Percentiles rank a stretch among this genome's conserved stretches.
Conservation (phyloP, 306 rosid genomes). For the Cyclanthera cordifolia region DNA sequence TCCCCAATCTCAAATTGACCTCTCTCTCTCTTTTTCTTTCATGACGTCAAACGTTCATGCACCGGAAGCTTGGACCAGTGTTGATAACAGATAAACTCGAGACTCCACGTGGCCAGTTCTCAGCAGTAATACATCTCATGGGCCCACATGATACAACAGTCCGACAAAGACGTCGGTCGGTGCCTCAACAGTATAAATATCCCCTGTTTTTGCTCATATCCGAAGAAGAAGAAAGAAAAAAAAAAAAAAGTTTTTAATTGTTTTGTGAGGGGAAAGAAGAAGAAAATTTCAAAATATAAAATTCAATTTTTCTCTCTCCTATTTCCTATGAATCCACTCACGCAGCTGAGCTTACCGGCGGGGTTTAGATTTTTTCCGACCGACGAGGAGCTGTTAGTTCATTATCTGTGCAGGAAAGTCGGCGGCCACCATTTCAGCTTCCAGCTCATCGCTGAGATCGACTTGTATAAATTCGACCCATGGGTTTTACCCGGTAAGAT, state of each 20-base stretch:
- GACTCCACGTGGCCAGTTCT: not conserved
- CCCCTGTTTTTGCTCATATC: not conserved
- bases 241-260: not conserved
- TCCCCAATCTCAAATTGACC: slow-evolving; percentile 3
- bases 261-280: not conserved
- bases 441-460: slow-evolving; percentile 63
- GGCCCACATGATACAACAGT: not conserved
- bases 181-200: not conserved
- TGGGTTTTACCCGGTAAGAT: slow-evolving; percentile 83
- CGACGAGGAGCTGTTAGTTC: slow-evolving; percentile 87
- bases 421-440: slow-evolving; percentile 81
- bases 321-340: slow-evolving; percentile 32
- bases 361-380: slow-evolving; percentile 86
- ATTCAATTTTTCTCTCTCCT: not conserved
- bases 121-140: not conserved
- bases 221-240: not conserved
- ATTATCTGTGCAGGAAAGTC: slow-evolving; percentile 75
- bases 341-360: slow-evolving; percentile 81
- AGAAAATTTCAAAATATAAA: not conserved
- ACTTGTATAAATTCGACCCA: slow-evolving; percentile 81
- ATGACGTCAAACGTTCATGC: slow-evolving; percentile 14
- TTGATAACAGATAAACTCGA: slow-evolving; percentile 1
- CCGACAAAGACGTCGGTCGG: slow-evolving; percentile 5
- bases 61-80: slow-evolving; percentile 6
- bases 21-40: not conserved